phyloP scores from a whole-genome alignment of 352 stramenopile genomes.

The Phytophthora capsici region DNA sequence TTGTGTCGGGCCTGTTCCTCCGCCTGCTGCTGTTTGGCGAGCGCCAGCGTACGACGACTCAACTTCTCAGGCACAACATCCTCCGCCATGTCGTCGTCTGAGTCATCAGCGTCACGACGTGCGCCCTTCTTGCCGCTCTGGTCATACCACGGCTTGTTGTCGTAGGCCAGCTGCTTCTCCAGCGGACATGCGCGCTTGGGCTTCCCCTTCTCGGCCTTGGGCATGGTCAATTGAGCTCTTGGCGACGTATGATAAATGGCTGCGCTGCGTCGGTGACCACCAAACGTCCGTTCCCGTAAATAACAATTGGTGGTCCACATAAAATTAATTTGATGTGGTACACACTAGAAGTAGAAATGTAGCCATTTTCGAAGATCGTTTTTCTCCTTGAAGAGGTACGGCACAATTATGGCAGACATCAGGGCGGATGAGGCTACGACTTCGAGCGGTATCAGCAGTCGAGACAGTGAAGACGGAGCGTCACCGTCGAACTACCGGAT shows the following conservation, averaged over 20 bases:
- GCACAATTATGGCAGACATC: constrained; percentile 2
- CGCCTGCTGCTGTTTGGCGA: constrained; percentile 80
- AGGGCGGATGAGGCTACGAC: constrained; percentile 26
- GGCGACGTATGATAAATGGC: constrained; percentile 32
- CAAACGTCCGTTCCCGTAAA: constrained; percentile 8
- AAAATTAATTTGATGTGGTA: not conserved
- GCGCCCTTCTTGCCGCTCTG: constrained; percentile 33
- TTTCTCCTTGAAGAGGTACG: not conserved
- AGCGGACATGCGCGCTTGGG: constrained; percentile 86
- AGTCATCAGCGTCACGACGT: constrained; percentile 53
- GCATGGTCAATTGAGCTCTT: constrained; percentile 47
- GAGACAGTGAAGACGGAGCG: constrained; percentile 44
- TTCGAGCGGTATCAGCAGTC: constrained; percentile 21
- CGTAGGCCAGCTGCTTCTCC: constrained; percentile 87
- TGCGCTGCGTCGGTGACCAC: constrained; percentile 35
- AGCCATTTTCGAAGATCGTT: constrained; percentile 32
- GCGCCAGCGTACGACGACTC: constrained; percentile 79
- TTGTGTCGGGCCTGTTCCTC: constrained; percentile 69
- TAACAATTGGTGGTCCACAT: not conserved
- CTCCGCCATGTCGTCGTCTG: constrained; percentile 64
- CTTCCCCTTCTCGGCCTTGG: constrained; percentile 77
- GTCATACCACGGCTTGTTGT: constrained; percentile 90
- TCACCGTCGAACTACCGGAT: constrained; percentile 58
- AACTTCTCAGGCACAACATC: constrained; percentile 84
- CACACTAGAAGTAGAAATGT: too few relatives aligned